These are phyloP conservation scores for Naematelia aurantialba DNA, from an alignment of 768 basidiomycete species.

Conservation along the genomic window DNA sequence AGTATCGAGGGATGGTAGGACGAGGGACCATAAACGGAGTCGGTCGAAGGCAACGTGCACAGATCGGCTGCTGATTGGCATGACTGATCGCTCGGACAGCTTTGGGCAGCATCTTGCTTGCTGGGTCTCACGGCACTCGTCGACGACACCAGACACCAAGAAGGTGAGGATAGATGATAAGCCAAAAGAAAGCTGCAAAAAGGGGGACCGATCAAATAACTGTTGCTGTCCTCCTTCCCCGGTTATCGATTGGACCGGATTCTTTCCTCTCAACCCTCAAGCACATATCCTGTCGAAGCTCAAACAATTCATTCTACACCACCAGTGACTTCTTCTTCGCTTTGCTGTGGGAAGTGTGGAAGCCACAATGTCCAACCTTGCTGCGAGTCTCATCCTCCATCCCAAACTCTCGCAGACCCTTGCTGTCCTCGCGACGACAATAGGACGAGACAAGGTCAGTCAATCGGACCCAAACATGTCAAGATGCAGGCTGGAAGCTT, in stretches of 20 bases:
- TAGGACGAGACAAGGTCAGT: conserved; percentile 84
- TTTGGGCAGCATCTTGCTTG: background rate
- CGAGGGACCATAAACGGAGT: background rate
- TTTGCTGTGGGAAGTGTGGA: too few relatives aligned
- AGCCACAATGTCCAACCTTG: conserved; percentile 44
- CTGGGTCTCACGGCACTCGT: background rate
- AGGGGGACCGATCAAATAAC: too few relatives aligned
- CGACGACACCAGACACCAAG: background rate
- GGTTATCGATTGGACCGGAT: background rate
- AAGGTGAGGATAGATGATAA: background rate
- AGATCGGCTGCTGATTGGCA: background rate
- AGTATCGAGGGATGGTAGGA: background rate
- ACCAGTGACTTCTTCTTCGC: too few relatives aligned
- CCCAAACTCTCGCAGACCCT: conserved; percentile 71
- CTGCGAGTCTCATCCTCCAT: conserved; percentile 69
- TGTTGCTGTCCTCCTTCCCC: background rate
- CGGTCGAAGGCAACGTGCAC: background rate
- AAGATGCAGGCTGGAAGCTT: background rate
- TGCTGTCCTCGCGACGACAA: conserved; percentile 72
- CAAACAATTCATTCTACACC: too few relatives aligned
- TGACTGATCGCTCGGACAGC: background rate
- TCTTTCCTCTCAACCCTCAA: background rate
- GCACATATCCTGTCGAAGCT: too few relatives aligned
- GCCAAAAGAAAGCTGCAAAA: too few relatives aligned
- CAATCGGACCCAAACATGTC: background rate